Conservation (phyloP, 2,329 filamentous ascomycete genomes). For the Cladorrhinum sp. region DNA sequence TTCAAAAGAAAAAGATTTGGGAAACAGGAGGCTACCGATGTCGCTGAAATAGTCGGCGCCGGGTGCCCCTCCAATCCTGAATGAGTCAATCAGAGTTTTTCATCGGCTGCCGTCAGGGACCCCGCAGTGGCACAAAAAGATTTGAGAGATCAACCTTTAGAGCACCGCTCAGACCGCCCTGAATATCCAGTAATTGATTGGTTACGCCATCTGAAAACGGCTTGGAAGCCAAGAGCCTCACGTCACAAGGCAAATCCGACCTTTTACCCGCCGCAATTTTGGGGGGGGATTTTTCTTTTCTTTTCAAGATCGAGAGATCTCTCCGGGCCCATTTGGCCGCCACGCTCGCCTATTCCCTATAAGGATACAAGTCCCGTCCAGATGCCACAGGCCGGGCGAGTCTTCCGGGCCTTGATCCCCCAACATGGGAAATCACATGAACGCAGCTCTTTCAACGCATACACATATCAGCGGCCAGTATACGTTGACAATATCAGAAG, state of each 20-base stretch:
- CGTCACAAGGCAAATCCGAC: slow-evolving; percentile 14
- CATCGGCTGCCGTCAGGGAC: slow-evolving; percentile 18
- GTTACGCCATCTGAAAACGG: slow-evolving; percentile 14
- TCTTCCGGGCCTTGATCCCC: not conserved
- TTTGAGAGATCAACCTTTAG: slow-evolving; percentile 4
- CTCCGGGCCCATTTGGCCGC: not conserved
- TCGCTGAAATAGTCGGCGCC: slow-evolving; percentile 28
- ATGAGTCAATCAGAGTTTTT: slow-evolving; percentile 31
- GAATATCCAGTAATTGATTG: slow-evolving; percentile 21
- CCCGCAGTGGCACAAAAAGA: slow-evolving; percentile 29
- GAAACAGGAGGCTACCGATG: slow-evolving; percentile 25
- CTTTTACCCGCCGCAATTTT: slow-evolving; percentile 16
- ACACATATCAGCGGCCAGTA: not conserved
- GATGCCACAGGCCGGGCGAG: not conserved
- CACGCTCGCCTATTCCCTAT: slow-evolving; percentile 1
- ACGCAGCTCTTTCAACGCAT: not conserved
- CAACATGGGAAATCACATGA: slow-evolving; percentile 2
- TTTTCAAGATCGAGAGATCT: not conserved
- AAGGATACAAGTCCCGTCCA: not conserved
- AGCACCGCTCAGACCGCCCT: slow-evolving; percentile 11
- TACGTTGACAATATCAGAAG: slow-evolving; percentile 6
- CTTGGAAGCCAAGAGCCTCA: slow-evolving; percentile 12
- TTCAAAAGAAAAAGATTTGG: slow-evolving; percentile 16
- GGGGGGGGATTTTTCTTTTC: not conserved
- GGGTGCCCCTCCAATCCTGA: slow-evolving; percentile 19